Conservation (phyloP, 345 rosid species). For the Corymbia maculata region DNA sequence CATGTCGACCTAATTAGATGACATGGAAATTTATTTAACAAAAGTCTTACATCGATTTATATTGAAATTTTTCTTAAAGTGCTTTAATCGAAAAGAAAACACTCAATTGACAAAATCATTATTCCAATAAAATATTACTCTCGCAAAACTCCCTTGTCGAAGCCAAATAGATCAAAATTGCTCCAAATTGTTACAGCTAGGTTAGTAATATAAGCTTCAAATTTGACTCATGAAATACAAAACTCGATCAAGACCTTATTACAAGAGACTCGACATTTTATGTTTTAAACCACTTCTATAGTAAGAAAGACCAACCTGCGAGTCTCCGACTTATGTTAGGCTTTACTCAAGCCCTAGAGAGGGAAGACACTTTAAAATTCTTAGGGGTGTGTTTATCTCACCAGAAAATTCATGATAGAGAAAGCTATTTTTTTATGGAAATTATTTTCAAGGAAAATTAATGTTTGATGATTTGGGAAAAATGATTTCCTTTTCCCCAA, state of each 20-base stretch:
- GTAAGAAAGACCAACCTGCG: not conserved
- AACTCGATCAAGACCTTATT: not conserved
- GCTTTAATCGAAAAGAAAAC: not conserved
- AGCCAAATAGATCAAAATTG: not conserved
- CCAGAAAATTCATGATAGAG: not conserved
- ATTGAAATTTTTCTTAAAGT: not conserved
- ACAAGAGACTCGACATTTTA: not conserved
- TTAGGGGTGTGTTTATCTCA: too few species aligned
- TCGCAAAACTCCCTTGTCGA: not conserved
- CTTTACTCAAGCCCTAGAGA: not conserved
- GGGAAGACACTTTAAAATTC: not conserved
- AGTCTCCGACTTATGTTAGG: not conserved
- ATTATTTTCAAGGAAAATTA: not conserved
- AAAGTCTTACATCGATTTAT: not conserved
- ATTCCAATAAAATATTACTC: not conserved
- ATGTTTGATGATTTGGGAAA: too few species aligned
- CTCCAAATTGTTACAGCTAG: not conserved
- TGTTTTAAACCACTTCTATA: not conserved
- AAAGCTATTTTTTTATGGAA: too few species aligned
- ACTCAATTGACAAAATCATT: not conserved
- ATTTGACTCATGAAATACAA: not conserved
- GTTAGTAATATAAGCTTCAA: not conserved
- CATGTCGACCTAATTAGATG: too few species aligned
- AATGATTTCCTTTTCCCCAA: not conserved
- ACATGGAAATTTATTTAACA: not conserved